Conservation (phyloP, 768 basidiomycete species). For the Favolaschia claudopus region DNA sequence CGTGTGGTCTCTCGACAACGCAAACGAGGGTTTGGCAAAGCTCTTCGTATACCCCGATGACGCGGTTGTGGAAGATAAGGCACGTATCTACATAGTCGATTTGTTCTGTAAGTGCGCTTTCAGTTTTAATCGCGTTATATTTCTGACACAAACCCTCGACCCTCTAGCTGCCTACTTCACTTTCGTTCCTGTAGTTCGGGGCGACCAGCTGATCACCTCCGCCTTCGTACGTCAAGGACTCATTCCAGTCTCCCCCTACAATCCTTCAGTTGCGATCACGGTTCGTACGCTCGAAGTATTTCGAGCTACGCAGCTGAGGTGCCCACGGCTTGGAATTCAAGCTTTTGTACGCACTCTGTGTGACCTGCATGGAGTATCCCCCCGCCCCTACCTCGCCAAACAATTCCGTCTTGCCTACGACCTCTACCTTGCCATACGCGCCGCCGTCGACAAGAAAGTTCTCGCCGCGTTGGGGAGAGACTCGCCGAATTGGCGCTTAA, state of each 20-base stretch:
- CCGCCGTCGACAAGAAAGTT: conserved; percentile 27
- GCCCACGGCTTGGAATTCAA: conserved; percentile 30
- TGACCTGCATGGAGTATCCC: conserved; percentile 18
- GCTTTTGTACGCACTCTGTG: conserved; percentile 27
- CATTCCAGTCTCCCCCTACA: conserved; percentile 20
- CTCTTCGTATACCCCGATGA: not conserved
- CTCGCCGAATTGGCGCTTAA: conserved; percentile 38
- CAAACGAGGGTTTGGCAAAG: not conserved
- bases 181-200: not conserved
- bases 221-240: conserved; percentile 20
- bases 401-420: conserved; percentile 42
- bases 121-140: not conserved
- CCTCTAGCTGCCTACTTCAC: not conserved
- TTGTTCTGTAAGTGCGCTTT: not conserved
- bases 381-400: not conserved
- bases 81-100: not conserved
- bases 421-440: conserved; percentile 38
- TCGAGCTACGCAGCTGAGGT: not conserved
- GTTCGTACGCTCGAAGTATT: conserved; percentile 10
- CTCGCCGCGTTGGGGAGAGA: conserved; percentile 33
- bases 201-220: not conserved
- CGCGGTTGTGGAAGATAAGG: not conserved
- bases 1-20: not conserved
- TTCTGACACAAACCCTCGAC: no score
- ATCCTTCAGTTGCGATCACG: conserved; percentile 17